Evolutionary conservation across 768 basidiomycete species (phyloP).

Genomic region (Mycena indigotica): DNA sequence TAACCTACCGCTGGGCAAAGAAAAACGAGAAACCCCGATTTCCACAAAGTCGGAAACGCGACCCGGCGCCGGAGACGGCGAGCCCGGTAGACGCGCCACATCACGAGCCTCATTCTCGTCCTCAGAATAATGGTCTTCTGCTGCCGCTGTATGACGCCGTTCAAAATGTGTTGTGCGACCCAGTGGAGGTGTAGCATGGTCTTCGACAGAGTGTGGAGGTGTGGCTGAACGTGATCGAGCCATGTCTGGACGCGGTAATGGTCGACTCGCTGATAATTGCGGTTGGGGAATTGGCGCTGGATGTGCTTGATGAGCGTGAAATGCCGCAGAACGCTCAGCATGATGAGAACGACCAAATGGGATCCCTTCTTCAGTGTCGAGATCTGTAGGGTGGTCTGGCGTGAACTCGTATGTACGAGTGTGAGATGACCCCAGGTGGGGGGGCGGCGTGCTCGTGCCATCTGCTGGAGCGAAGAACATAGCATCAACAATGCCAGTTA

Average conservation of each 20-base stretch:
- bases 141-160: constrained; percentile 30
- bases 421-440: constrained; percentile 18
- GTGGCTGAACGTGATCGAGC: constrained; percentile 29
- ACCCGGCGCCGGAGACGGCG: constrained; percentile 47
- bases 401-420: constrained; percentile 13
- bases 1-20: constrained; percentile 24
- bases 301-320: constrained; percentile 40
- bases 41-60: constrained; percentile 15
- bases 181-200: constrained; percentile 29
- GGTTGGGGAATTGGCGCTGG: constrained; percentile 33
- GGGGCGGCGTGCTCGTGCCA: constrained; percentile 41
- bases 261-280: constrained; percentile 26
- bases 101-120: constrained; percentile 37
- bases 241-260: constrained; percentile 20
- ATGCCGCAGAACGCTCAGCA: constrained; percentile 51
- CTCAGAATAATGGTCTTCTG: constrained; percentile 26
- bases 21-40: constrained; percentile 22
- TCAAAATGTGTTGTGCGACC: constrained; percentile 45
- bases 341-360: constrained; percentile 68
- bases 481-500: constrained; percentile 72
- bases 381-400: constrained; percentile 49
- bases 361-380: constrained; percentile 66
- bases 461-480: constrained; percentile 57
- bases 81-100: constrained; percentile 48
- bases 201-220: constrained; percentile 13